Percentiles rank a stretch among this genome's conserved stretches.
phyloP scores from a whole-genome alignment of 192 early-diverging fungal species.

The Obelidium mucronatum region DNA sequence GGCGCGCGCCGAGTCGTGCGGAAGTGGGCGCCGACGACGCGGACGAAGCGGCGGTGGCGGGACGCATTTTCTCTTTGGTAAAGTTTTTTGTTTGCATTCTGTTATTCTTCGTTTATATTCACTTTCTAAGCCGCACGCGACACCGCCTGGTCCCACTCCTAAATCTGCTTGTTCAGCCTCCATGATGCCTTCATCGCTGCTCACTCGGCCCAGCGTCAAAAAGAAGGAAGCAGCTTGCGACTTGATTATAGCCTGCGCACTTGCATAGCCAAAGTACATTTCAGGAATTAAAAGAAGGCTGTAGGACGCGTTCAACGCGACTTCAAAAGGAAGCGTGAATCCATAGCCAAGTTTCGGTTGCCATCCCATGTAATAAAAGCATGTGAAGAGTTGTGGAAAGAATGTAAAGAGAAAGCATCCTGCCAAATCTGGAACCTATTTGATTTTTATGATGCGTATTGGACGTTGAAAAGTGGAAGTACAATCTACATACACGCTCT shows the following conservation, averaged over 20 bases:
- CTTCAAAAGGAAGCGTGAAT: slow-evolving; percentile 41
- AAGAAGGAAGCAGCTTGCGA: slow-evolving; percentile 44
- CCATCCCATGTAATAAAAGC: slow-evolving; percentile 40
- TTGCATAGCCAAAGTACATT: slow-evolving; percentile 29
- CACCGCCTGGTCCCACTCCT: background rate
- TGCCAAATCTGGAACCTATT: slow-evolving; percentile 49
- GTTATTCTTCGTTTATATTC: background rate
- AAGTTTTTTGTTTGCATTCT: background rate
- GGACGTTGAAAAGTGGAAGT: background rate
- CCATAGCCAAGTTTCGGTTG: slow-evolving; percentile 34
- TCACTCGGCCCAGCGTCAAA: slow-evolving; percentile 3
- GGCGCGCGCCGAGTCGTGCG: background rate
- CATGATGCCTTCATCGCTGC: background rate
- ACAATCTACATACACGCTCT: slow-evolving; percentile 47
- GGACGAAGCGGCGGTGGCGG: background rate
- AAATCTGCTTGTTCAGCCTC: background rate
- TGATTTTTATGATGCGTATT: too few species aligned
- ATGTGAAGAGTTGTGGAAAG: slow-evolving; percentile 46
- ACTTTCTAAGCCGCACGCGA: slow-evolving; percentile 9
- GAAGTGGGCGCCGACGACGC: background rate
- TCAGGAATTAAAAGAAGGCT: slow-evolving; percentile 40
- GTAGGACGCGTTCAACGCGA: slow-evolving; percentile 44
- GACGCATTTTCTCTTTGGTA: background rate
- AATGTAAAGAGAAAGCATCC: slow-evolving; percentile 48
- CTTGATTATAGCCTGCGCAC: slow-evolving; percentile 38